phyloP scores from a whole-genome alignment of 139 green algal genomes.

The Edaphochlamys debaryana region DNA sequence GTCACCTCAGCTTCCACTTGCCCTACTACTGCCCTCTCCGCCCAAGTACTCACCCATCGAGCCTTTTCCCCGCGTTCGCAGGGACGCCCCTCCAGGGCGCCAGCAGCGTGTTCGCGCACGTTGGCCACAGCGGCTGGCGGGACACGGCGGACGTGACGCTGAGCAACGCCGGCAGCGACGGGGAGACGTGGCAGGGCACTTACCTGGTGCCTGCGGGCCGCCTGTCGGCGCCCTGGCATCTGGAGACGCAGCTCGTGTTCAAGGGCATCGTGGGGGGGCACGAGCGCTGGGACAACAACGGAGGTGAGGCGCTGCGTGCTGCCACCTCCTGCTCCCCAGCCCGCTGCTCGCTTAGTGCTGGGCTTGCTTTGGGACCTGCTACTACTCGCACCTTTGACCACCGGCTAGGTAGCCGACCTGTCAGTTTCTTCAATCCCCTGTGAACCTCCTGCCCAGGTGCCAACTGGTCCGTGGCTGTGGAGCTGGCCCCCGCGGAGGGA shows the following conservation, averaged over 20 bases:
- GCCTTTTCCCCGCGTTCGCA: too few relatives aligned
- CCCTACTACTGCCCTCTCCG: too few relatives aligned
- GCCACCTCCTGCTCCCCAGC: too few relatives aligned
- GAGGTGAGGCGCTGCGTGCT: too few relatives aligned
- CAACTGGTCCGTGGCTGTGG: constrained; percentile 54
- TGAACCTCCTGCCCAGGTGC: too few relatives aligned
- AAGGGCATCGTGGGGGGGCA: constrained; percentile 12
- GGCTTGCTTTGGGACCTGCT: too few relatives aligned
- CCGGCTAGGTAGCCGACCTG: too few relatives aligned
- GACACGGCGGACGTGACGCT: constrained; percentile 29
- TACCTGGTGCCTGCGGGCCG: constrained; percentile 20
- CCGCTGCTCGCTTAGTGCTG: too few relatives aligned
- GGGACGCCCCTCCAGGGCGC: constrained; percentile 3
- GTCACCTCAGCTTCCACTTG: too few relatives aligned
- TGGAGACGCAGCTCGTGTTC: constrained; percentile 46
- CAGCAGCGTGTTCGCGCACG: constrained; percentile 17
- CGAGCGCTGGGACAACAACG: constrained; percentile 57
- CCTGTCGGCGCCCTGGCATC: constrained; percentile 12
- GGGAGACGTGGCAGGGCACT: constrained; percentile 32
- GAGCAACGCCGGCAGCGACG: not conserved
- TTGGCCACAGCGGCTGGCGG: constrained; percentile 32
- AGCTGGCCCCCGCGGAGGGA: constrained; percentile 29
- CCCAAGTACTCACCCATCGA: too few relatives aligned
- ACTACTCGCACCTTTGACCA: too few relatives aligned
- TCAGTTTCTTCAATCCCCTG: too few relatives aligned